These are phyloP conservation scores for Protea cynaroides DNA, from an alignment of 164 flowering plant genomes.

Conservation along the genomic window DNA sequence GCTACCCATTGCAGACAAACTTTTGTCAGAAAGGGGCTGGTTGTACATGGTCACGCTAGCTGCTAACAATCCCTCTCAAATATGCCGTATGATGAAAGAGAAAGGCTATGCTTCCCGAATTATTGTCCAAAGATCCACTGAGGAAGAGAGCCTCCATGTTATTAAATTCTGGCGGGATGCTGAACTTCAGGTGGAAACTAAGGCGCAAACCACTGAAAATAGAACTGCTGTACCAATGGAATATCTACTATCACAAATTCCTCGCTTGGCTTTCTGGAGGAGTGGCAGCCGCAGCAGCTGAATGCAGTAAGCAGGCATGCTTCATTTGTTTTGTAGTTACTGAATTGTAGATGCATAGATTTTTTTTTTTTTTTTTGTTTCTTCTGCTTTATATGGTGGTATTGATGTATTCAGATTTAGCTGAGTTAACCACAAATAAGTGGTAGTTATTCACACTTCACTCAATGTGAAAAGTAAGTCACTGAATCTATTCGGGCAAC, in stretches of 20 bases:
- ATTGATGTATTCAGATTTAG: too few species aligned
- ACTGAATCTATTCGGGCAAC: too few species aligned
- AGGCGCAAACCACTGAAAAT: conserved; percentile 16
- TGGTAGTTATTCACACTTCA: too few species aligned
- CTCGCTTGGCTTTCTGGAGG: conserved; percentile 31
- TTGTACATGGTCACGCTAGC: conserved; percentile 75
- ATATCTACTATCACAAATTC: conserved; percentile 35
- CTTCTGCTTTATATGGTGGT: too few species aligned
- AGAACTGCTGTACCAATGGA: conserved; percentile 22
- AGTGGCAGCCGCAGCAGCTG: conserved; percentile 12
- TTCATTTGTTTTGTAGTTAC: too few species aligned
- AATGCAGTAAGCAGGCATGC: neutral
- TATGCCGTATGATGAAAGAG: conserved; percentile 68
- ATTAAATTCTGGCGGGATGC: conserved; percentile 80
- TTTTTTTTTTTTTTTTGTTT: too few species aligned
- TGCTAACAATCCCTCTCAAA: conserved; percentile 59
- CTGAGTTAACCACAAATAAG: too few species aligned
- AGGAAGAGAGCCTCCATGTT: conserved; percentile 72
- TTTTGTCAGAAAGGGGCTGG: conserved; percentile 80
- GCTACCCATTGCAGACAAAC: conserved; percentile 56
- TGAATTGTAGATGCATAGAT: too few species aligned
- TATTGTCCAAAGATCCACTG: conserved; percentile 80
- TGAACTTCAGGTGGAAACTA: conserved; percentile 26
- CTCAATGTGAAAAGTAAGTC: too few species aligned
- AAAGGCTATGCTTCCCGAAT: conserved; percentile 70